Evolutionary conservation across 1,139 yeast genomes (phyloP), one percentile per base, ranked within the genome.

Genomic region (Taphrina communis): DNA sequence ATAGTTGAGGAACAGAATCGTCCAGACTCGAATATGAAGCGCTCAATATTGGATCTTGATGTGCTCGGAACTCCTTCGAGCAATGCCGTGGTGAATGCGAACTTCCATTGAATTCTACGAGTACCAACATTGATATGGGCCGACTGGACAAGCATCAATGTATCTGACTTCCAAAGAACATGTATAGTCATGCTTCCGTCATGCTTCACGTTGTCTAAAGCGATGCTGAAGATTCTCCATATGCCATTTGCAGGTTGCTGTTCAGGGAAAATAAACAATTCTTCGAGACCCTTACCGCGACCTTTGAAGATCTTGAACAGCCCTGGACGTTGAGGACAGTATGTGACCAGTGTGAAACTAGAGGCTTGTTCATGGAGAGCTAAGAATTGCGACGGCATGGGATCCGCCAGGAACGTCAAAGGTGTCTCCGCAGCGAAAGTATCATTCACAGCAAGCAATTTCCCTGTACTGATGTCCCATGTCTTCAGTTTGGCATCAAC

Each of bases 401-500:
- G 67, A 19, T 63, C 67, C 9, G 53, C 46, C 12, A 63, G 50
- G 56, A 42, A 63, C 9, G 44, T 25, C 39, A 50, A 36, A 12
- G 60, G 41, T 11, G 46, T 35, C 11, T 44, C 56, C 7, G 53
- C 55, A n/a, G 53, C 55, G 35, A 51, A 68, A n/a, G 55, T 56
- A 31, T 68, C 66, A 41, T 68, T 46, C 21, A 56, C 58, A 31
- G 57, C 61, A 9, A 68, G 38, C 35, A 68, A 56, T 38, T 52
- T 46, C 4, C 68, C 65, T 1, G 42, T 62, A 14, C 55, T 39
- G n/a, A 68, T 38, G 25, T 65, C 56, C 71, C 71, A 69, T 12
- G 62, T 57, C 31, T 68, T 60, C 21, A 69, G 21, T 25, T 67
- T 69, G 7, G 67, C 66, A 44, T 69, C 71, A 21, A 69, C 66